Percentiles rank a stretch among this genome's conserved stretches.
These are phyloP conservation scores for Picea mariana DNA, from an alignment of 83 land plant species.

Conservation along the genomic window DNA sequence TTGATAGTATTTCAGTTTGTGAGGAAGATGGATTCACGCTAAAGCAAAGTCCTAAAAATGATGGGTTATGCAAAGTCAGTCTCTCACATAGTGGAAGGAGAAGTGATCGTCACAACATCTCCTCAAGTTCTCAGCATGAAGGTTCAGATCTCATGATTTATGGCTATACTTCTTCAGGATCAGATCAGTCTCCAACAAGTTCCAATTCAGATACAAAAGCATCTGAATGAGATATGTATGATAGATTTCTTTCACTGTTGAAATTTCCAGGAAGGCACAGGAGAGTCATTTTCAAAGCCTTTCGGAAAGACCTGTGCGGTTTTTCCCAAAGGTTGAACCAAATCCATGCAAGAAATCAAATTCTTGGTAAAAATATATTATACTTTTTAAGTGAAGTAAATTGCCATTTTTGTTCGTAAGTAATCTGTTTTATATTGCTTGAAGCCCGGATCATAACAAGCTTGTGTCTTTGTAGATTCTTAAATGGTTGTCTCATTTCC, in stretches of 20 bases:
- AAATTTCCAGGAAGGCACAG: constrained; percentile 49
- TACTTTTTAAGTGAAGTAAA: too few relatives aligned
- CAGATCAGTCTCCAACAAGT: constrained; percentile 11
- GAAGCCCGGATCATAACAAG: background rate
- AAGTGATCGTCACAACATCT: background rate
- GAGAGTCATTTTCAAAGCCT: constrained; percentile 67
- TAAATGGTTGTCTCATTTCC: constrained; percentile 68
- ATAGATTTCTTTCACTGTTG: background rate
- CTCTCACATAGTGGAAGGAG: background rate
- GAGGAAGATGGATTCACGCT: background rate
- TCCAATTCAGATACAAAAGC: constrained; percentile 7
- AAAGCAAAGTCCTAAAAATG: background rate
- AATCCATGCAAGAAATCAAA: background rate
- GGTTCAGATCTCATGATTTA: background rate
- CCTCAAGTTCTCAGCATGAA: background rate
- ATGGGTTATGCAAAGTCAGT: background rate
- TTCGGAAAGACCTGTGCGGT: constrained; percentile 63
- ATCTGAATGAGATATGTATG: background rate
- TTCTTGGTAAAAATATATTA: too few relatives aligned
- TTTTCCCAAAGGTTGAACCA: constrained; percentile 39
- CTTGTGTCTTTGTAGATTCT: constrained; percentile 38
- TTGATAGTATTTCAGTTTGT: background rate
- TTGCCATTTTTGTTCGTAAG: background rate
- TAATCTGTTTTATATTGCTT: background rate
- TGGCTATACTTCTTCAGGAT: background rate